Conservation (phyloP, 2,329 filamentous ascomycete species). For the Cordyceps pruinosa region DNA sequence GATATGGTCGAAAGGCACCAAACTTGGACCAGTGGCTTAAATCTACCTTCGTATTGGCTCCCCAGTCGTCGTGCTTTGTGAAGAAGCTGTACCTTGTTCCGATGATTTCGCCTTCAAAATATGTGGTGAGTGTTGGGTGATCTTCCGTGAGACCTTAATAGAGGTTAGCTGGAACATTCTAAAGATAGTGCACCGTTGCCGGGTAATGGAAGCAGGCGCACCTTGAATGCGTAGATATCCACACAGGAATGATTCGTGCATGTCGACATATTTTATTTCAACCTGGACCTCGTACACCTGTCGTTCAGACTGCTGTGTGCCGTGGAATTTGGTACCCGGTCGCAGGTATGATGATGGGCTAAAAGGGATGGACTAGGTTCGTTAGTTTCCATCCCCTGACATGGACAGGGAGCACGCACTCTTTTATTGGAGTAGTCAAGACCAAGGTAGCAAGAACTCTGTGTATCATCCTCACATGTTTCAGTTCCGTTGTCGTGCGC, state of each 20-base stretch:
- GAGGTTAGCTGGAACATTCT: conserved; percentile 1
- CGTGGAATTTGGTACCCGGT: conserved; percentile 79
- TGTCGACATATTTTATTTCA: conserved; percentile 92
- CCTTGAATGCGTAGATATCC: conserved; percentile 95
- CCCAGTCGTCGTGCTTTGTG: conserved; percentile 85
- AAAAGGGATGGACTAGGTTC: conserved; percentile 60
- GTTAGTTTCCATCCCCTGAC: conserved; percentile 10
- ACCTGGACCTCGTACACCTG: conserved; percentile 95
- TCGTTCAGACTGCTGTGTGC: conserved; percentile 87
- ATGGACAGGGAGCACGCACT: conserved; percentile 33
- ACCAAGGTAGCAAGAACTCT: conserved; percentile 4
- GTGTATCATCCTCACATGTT: background rate
- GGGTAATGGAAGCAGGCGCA: conserved; percentile 25
- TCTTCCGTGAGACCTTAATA: conserved; percentile 78
- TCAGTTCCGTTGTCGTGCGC: background rate
- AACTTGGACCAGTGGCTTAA: conserved; percentile 91
- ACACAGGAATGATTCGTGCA: conserved; percentile 88
- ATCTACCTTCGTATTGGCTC: conserved; percentile 84
- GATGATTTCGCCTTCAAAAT: conserved; percentile 97
- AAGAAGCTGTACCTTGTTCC: conserved; percentile 91
- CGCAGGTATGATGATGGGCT: conserved; percentile 82
- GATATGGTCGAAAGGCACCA: conserved; percentile 71
- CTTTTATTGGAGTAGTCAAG: conserved; percentile 32
- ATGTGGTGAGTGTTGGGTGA: conserved; percentile 95
- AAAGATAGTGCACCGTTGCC: conserved; percentile 19